phyloP scores from a whole-genome alignment of 2,329 filamentous ascomycete genomes.

The Proliferodiscus dingleyae region DNA sequence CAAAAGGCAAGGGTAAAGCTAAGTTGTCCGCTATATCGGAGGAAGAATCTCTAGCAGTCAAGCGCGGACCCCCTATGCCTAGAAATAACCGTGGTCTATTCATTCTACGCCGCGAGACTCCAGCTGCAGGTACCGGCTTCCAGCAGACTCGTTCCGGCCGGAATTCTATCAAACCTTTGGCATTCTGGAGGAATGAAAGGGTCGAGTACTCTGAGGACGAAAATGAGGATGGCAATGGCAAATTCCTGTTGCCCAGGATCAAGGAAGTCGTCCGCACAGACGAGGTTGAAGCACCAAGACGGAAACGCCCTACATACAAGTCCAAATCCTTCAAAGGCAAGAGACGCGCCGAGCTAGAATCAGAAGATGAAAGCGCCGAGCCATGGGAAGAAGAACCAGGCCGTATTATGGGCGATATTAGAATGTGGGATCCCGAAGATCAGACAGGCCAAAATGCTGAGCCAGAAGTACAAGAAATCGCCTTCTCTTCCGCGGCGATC shows the following conservation, averaged over 20 bases:
- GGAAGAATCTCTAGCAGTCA: conserved; percentile 27
- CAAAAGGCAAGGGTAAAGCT: conserved; percentile 13
- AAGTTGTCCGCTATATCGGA: conserved; percentile 22
- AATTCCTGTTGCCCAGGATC: conserved; percentile 63
- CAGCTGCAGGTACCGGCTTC: conserved; percentile 32
- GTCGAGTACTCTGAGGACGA: conserved; percentile 61
- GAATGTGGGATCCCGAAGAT: conserved; percentile 60
- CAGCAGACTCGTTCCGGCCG: conserved; percentile 70
- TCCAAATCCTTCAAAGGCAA: conserved; percentile 37
- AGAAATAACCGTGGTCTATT: conserved; percentile 43
- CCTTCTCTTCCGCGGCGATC: conserved; percentile 44
- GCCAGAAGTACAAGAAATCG: conserved; percentile 51
- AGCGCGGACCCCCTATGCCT: conserved; percentile 34
- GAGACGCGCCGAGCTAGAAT: conserved; percentile 31
- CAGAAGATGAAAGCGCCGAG: conserved; percentile 49
- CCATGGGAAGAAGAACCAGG: conserved; percentile 69
- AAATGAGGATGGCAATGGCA: conserved; percentile 43
- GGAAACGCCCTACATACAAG: conserved; percentile 20
- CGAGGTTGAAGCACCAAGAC: conserved; percentile 43
- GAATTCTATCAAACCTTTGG: conserved; percentile 70
- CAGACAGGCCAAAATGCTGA: conserved; percentile 48
- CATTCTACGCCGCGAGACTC: conserved; percentile 46
- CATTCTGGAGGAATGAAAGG: conserved; percentile 83
- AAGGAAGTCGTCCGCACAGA: conserved; percentile 75
- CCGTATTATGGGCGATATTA: conserved; percentile 57